phyloP scores from a whole-genome alignment of 1,139 yeast species.

The Pichia sp. region DNA sequence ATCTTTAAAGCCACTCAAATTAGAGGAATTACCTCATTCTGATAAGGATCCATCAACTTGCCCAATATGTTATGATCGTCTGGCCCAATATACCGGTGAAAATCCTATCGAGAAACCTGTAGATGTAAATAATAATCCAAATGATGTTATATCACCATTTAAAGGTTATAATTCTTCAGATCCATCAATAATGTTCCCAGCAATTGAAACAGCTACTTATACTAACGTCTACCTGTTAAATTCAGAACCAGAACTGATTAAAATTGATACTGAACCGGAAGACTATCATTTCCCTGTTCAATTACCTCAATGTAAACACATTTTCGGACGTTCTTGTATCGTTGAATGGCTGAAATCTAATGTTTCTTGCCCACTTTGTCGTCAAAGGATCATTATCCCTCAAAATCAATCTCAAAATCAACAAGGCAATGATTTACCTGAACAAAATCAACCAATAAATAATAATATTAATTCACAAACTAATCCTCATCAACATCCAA shows the following conservation, averaged over 20 bases:
- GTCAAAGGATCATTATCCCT: too few species aligned
- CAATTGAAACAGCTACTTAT: slow-evolving; percentile 21
- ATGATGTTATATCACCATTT: neutral
- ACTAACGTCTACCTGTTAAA: neutral
- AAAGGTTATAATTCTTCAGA: slow-evolving; percentile 19
- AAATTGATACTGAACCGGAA: neutral
- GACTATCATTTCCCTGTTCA: slow-evolving; percentile 23
- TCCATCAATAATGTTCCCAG: slow-evolving; percentile 22
- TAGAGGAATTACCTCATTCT: slow-evolving; percentile 12
- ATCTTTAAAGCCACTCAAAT: slow-evolving; percentile 9
- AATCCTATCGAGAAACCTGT: neutral
- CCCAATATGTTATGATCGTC: slow-evolving; percentile 25
- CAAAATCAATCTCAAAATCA: too few species aligned
- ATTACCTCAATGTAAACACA: slow-evolving; percentile 26
- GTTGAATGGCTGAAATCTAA: slow-evolving; percentile 27
- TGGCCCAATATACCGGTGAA: slow-evolving; percentile 14
- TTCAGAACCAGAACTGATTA: neutral
- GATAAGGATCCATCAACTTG: slow-evolving; percentile 14
- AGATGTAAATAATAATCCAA: neutral
- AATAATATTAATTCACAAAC: slow-evolving; percentile 2
- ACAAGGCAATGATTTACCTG: too few species aligned
- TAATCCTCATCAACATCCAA: too few species aligned
- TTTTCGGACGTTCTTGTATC: slow-evolving; percentile 29
- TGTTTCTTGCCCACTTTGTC: slow-evolving; percentile 28
- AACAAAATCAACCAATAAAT: neutral